Percentiles rank a stretch among this genome's conserved stretches.
Conservation (phyloP, 371 early-diverging fungal genomes). For the Syncephalastrum contaminatum region DNA sequence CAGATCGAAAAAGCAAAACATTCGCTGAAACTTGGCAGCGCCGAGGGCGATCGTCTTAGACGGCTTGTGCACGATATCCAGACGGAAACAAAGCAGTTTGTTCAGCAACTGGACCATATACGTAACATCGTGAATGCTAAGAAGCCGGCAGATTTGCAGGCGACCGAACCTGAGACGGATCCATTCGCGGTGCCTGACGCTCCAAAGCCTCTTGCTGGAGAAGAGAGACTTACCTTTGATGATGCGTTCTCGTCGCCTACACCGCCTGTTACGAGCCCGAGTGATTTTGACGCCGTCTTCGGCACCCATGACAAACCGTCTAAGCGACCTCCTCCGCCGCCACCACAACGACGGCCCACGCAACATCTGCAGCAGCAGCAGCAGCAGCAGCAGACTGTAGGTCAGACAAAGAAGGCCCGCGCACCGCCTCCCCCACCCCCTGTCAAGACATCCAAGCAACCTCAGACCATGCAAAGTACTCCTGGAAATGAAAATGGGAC, state of each 20-base stretch:
- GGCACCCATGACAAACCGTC: slow-evolving; percentile 22
- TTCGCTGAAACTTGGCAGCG: slow-evolving; percentile 28
- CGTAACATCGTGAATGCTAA: not conserved
- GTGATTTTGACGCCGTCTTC: slow-evolving; percentile 48
- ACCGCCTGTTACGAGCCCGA: no score
- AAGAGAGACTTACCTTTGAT: no score
- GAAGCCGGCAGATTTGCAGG: no score
- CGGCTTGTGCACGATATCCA: slow-evolving; percentile 39
- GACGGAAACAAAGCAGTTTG: slow-evolving; percentile 31
- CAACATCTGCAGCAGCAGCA: slow-evolving; percentile 1
- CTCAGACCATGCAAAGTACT: no score
- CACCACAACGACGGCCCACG: slow-evolving; percentile 6
- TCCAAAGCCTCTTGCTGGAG: no score
- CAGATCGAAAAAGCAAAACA: slow-evolving; percentile 20
- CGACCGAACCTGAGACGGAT: no score
- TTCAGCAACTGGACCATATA: slow-evolving; percentile 24
- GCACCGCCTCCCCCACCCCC: slow-evolving; percentile 21
- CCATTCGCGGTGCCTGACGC: no score
- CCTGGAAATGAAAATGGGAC: no score
- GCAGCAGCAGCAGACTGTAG: no score
- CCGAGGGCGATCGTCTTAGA: slow-evolving; percentile 36
- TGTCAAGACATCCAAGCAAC: no score
- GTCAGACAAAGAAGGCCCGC: slow-evolving; percentile 7
- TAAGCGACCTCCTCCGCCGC: slow-evolving; percentile 26
- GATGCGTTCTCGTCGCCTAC: no score